phyloP scores from a whole-genome alignment of 129 eudicot species.

The sunflower (Helianthus annuus) region DNA sequence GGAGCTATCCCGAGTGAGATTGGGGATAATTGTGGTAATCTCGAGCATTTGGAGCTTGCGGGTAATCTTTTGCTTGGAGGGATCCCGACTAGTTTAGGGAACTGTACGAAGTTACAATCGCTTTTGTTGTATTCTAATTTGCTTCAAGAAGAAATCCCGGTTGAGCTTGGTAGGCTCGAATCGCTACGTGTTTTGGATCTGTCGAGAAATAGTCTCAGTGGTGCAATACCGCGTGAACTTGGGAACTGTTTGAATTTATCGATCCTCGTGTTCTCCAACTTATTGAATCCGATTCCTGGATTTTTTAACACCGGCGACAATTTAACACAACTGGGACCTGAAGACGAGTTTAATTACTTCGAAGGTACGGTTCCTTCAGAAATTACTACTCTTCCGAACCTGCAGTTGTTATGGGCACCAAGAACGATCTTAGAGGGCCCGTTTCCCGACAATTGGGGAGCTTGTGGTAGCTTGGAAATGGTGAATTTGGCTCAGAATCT shows the following conservation, averaged over 20 bases:
- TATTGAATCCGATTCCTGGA: slow-evolving; percentile 61
- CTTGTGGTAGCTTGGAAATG: slow-evolving; percentile 67
- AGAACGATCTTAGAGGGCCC: slow-evolving; percentile 66
- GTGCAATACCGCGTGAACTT: slow-evolving; percentile 62
- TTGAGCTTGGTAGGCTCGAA: slow-evolving; percentile 58
- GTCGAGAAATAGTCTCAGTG: slow-evolving; percentile 81
- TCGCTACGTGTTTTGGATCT: slow-evolving; percentile 66
- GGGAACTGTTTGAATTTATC: slow-evolving; percentile 70
- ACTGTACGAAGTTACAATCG: slow-evolving; percentile 58
- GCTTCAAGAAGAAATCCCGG: slow-evolving; percentile 77
- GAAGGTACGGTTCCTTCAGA: slow-evolving; percentile 59
- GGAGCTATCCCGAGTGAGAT: slow-evolving; percentile 62
- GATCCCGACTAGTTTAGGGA: slow-evolving; percentile 69
- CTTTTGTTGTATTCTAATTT: slow-evolving; percentile 64
- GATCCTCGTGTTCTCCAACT: slow-evolving; percentile 66
- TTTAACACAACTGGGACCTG: slow-evolving; percentile 25
- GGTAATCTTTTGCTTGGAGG: slow-evolving; percentile 64
- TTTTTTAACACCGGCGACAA: slow-evolving; percentile 30
- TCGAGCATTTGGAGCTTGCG: slow-evolving; percentile 73
- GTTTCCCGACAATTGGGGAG: slow-evolving; percentile 69
- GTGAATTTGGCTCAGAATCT: slow-evolving; percentile 68
- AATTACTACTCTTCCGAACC: slow-evolving; percentile 56
- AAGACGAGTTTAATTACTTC: slow-evolving; percentile 65
- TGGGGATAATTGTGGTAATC: slow-evolving; percentile 69
- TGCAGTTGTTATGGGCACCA: slow-evolving; percentile 84